Base-by-base conservation (phyloP, 106 monocot genomes). In the Posidonia australis region DNA sequence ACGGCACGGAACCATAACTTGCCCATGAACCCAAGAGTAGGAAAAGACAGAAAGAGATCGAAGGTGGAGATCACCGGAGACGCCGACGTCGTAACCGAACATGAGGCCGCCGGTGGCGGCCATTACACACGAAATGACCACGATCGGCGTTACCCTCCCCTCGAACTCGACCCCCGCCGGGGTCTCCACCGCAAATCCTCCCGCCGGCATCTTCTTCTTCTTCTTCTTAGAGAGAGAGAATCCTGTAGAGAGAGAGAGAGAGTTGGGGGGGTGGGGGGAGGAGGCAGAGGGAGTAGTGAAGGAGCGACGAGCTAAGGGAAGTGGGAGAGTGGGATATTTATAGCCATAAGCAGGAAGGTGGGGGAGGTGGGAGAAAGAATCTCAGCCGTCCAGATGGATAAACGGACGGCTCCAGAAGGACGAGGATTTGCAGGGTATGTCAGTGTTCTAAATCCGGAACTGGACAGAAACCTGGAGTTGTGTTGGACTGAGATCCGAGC, bases 351-450 rank as follows among this genome's bases (percentile, higher is more conserved):
- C 12, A 45, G 14, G 44, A 14, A 45, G 45, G 45, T 10, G n/a
- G n/a, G n/a, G n/a, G n/a, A n/a, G n/a, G n/a, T n/a, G n/a, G n/a
- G n/a, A 0, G 14, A 45, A 14, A 45, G 14, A 14, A 45, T 45
- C 45, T 45, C 14, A 1, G 45, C 45, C 45, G 45, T 45, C 45
- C 45, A 45, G 14, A 45, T 9, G 12, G 9, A 9, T 9, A 45
- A 45, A 14, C 27, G 14, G 86, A 84, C 11, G 72, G 74, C 47
- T 72, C 81, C n/a, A n/a, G n/a, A n/a, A n/a, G n/a, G n/a, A n/a
- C n/a, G n/a, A n/a, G n/a, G n/a, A n/a, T n/a, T n/a, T n/a, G n/a
- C n/a, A n/a, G n/a, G n/a, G n/a, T n/a, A n/a, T n/a, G n/a, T n/a
- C n/a, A n/a, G n/a, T n/a, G n/a, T n/a, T n/a, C n/a, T n/a, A n/a